Evolutionary conservation across 1,139 yeast genomes (phyloP), one percentile per base, ranked within the genome.

Genomic region (Hanseniaspora gamundiae): DNA sequence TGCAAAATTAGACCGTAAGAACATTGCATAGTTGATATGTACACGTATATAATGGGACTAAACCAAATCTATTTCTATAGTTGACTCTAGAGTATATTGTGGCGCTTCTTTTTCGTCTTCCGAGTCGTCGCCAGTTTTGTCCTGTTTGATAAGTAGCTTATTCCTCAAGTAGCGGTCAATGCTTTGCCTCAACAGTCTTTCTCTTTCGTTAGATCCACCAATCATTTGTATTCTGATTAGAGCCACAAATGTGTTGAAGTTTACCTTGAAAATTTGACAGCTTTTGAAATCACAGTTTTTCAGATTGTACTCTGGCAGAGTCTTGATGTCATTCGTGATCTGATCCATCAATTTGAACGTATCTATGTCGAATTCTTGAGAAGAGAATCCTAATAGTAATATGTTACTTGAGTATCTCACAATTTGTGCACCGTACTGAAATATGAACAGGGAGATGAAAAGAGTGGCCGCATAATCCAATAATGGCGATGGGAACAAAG

Each of bases 141-240:
- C 16, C n/a, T 28, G n/a, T 43, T 50, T 19, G 53, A 52, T 47
- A 65, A 51, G 17, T 54, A 45, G 14, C 51, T 59, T 41, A 61
- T 63, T 5, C 3, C 39, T 21, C n/a, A 80, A 60, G 28, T 78
- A 66, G 33, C 74, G 67, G 44, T 68, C 67, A 2, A 76, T 65
- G 44, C 80, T 79, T 50, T 71, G 69, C 44, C 82, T 59, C 39
- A 81, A 55, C 29, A 68, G 62, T 1, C 76, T 62, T 55, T 81
- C 91, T 46, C 80, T 86, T 47, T 80, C 85, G 46, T 73, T 73
- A 6, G 81, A 74, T 1, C 79, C 82, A n/a, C 88, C 88, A 40
- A 65, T 61, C 81, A 81, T 77, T 27, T 58, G 59, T 8, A 81
- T 52, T 45, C 66, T 69, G 33, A 80, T 51, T 2, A 85, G 73